Evolutionary conservation across 768 basidiomycete genomes (phyloP).

Genomic region (Suillus decipiens): DNA sequence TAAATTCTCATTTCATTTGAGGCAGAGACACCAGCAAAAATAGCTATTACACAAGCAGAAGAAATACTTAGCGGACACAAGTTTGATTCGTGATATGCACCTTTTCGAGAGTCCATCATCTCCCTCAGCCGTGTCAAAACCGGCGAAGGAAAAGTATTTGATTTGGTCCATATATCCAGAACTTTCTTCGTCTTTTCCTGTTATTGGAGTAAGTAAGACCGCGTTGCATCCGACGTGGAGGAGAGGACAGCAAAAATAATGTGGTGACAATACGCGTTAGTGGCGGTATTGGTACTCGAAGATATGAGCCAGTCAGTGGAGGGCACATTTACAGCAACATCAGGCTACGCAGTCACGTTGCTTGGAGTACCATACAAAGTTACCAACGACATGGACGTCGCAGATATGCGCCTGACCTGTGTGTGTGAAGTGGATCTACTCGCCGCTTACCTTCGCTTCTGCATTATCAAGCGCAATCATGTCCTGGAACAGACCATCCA

Average conservation of each 20-base stretch:
- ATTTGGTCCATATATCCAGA: slow-evolving; percentile 96
- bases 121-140: slow-evolving; percentile 74
- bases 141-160: slow-evolving; percentile 80
- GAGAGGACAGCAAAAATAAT: slow-evolving; percentile 12
- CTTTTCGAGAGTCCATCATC: slow-evolving; percentile 72
- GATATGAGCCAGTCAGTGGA: slow-evolving; percentile 8
- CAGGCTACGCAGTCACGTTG: slow-evolving; percentile 10
- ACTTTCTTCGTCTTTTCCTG: slow-evolving; percentile 98
- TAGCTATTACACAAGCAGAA: slow-evolving; percentile 67
- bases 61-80: slow-evolving; percentile 83
- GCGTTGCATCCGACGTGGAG: slow-evolving; percentile 43
- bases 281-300: slow-evolving; percentile 15
- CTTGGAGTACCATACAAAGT: slow-evolving; percentile 13
- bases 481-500: slow-evolving; percentile 88
- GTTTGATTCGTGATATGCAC: slow-evolving; percentile 74
- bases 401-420: slow-evolving; percentile 2
- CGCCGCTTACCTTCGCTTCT: slow-evolving; percentile 84
- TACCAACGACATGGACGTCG: slow-evolving; percentile 4
- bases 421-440: slow-evolving; percentile 10
- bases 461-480: slow-evolving; percentile 64
- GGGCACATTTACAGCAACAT: slow-evolving; percentile 12
- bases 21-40: slow-evolving; percentile 41
- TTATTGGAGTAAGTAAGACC: slow-evolving; percentile 37
- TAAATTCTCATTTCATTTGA: slow-evolving; percentile 55
- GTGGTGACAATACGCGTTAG: slow-evolving; percentile 32